Conservation (phyloP, 164 flowering plant species). For the Dillenia suffruticosa region DNA sequence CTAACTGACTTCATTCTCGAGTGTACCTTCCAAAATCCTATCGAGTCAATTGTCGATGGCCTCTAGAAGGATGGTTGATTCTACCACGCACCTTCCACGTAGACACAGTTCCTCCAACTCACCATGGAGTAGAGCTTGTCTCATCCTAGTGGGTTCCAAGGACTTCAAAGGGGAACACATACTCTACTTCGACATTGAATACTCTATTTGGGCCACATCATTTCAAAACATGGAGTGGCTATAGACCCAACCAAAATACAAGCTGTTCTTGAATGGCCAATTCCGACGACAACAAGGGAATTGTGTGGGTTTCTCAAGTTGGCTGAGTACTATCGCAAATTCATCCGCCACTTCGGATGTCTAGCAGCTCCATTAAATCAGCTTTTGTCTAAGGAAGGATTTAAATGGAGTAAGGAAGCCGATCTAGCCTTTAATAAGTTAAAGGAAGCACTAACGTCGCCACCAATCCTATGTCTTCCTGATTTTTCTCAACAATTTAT, state of each 20-base stretch:
- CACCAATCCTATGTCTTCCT: too few relatives aligned
- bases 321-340: not conserved
- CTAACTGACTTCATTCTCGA: too few relatives aligned
- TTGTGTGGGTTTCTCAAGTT: too few relatives aligned
- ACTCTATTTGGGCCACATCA: not conserved
- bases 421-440: not conserved
- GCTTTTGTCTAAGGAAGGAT: not conserved
- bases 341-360: not conserved
- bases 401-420: not conserved
- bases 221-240: not conserved
- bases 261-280: not conserved
- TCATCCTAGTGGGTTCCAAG: too few relatives aligned
- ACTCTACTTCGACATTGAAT: too few relatives aligned
- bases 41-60: too few relatives aligned
- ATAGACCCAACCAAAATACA: not conserved
- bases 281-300: not conserved
- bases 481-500: conserved; percentile 4
- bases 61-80: too few relatives aligned
- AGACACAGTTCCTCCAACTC: too few relatives aligned
- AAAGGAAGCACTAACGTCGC: not conserved
- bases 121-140: too few relatives aligned
- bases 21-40: too few relatives aligned
- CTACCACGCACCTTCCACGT: too few relatives aligned
- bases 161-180: too few relatives aligned
- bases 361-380: not conserved